Evolutionary conservation across 2,329 filamentous ascomycete genomes (phyloP).

Genomic region (Ceratocystis harringtonii): DNA sequence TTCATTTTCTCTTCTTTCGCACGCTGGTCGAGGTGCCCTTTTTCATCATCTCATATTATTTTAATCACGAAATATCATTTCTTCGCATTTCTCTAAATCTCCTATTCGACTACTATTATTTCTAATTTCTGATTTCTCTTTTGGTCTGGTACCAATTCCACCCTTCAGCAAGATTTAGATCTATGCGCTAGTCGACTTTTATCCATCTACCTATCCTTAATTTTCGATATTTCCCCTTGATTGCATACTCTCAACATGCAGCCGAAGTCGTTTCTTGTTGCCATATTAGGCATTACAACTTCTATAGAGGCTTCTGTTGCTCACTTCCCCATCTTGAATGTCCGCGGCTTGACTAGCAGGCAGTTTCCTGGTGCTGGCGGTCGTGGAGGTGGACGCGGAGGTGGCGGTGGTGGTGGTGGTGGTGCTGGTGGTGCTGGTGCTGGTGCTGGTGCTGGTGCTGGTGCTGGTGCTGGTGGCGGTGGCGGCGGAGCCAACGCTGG

Average conservation of each 20-base stretch:
- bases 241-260: slow-evolving; percentile 32
- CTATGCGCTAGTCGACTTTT: slow-evolving; percentile 18
- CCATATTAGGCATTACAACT: slow-evolving; percentile 34
- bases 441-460: slow-evolving; percentile 18
- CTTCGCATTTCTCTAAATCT: not conserved
- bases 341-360: slow-evolving; percentile 28
- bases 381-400: slow-evolving; percentile 10
- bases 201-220: slow-evolving; percentile 8
- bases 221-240: not conserved
- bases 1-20: slow-evolving; percentile 15
- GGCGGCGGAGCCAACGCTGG: slow-evolving; percentile 20
- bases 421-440: not conserved
- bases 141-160: slow-evolving; percentile 37
- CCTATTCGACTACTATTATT: slow-evolving; percentile 14
- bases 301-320: slow-evolving; percentile 33
- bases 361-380: slow-evolving; percentile 25
- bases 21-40: slow-evolving; percentile 17
- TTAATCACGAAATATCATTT: not conserved
- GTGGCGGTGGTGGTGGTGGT: slow-evolving; percentile 15
- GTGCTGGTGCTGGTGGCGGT: slow-evolving; percentile 6
- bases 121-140: slow-evolving; percentile 22
- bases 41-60: slow-evolving; percentile 7
- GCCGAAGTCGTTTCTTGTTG: slow-evolving; percentile 34
- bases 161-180: slow-evolving; percentile 13
- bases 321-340: slow-evolving; percentile 26